Percentiles rank a stretch among this genome's conserved stretches.
Evolutionary conservation across 805 yeast species (phyloP).

Genomic region (Cyberlindnera nakhonratchasimensis): DNA sequence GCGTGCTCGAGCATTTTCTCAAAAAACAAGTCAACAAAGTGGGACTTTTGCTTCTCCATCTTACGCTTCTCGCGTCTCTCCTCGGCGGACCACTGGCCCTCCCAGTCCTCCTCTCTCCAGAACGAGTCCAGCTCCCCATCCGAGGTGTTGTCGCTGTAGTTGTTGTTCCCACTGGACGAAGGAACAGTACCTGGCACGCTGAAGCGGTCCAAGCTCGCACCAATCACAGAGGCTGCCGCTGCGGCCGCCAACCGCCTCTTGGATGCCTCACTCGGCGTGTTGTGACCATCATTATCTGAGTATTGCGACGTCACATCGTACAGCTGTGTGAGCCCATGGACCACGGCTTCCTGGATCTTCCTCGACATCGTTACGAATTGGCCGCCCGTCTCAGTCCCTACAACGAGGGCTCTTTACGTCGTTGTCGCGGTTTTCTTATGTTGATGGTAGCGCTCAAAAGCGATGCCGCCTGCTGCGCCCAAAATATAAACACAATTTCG

Average conservation of each 20-base stretch:
- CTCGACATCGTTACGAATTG: slow-evolving; percentile 1
- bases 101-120: slow-evolving; percentile 19
- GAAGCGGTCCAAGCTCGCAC: slow-evolving; percentile 42
- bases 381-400: neutral
- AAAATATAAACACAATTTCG: no score
- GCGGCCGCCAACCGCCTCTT: slow-evolving; percentile 34
- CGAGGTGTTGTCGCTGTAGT: slow-evolving; percentile 14
- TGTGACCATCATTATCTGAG: slow-evolving; percentile 9
- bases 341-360: slow-evolving; percentile 10
- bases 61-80: slow-evolving; percentile 9
- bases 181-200: neutral
- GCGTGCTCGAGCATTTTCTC: slow-evolving; percentile 51
- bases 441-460: slow-evolving; percentile 1
- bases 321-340: slow-evolving; percentile 11
- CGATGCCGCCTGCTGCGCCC: no score
- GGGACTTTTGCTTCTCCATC: slow-evolving; percentile 30
- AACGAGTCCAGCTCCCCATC: slow-evolving; percentile 27
- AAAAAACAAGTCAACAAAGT: slow-evolving; percentile 56
- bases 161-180: neutral
- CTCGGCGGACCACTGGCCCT: slow-evolving; percentile 8
- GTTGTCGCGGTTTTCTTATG: neutral
- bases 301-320: slow-evolving; percentile 13
- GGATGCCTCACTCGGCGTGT: slow-evolving; percentile 19
- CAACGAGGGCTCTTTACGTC: neutral
- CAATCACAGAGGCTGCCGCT: slow-evolving; percentile 41